Conservation (phyloP, 2,329 filamentous ascomycete genomes). For the Chrysosporium queenslandicum region DNA sequence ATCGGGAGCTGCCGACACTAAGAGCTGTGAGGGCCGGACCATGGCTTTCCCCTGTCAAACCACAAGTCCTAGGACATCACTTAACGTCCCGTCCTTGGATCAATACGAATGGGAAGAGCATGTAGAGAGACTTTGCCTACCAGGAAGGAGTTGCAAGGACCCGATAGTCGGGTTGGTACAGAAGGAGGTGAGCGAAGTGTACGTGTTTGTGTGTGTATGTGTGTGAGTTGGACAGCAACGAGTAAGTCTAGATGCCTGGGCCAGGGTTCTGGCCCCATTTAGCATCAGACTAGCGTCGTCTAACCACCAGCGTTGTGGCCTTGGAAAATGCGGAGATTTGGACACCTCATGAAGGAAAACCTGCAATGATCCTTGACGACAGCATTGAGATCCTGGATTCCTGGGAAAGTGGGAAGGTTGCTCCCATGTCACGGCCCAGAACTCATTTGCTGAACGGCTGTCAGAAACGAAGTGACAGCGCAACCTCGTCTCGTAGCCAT, state of each 20-base stretch:
- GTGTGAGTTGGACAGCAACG: too few species aligned
- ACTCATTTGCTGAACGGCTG: not conserved
- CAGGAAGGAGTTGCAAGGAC: too few species aligned
- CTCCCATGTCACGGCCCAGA: not conserved
- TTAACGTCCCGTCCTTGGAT: too few species aligned
- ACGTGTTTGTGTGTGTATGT: not conserved
- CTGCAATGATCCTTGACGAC: not conserved
- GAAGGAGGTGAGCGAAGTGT: not conserved
- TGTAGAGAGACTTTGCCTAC: too few species aligned
- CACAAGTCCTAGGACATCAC: too few species aligned
- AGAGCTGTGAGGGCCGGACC: too few species aligned
- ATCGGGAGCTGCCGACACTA: too few species aligned
- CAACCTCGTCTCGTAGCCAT: too few species aligned
- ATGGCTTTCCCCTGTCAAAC: too few species aligned
- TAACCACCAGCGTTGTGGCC: not conserved
- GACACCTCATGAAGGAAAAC: not conserved
- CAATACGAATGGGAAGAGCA: too few species aligned
- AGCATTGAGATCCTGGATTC: not conserved
- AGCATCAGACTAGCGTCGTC: not conserved
- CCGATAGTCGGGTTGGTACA: too few species aligned
- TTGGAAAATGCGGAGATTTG: not conserved
- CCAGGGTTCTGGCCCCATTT: not conserved
- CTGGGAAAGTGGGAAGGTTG: conserved; percentile 3
- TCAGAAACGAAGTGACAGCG: too few species aligned
- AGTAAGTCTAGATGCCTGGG: not conserved